Evolutionary conservation across 75 land plant species (phyloP), one percentile per base, ranked within the genome.

Genomic region (Pinus albicaulis): DNA sequence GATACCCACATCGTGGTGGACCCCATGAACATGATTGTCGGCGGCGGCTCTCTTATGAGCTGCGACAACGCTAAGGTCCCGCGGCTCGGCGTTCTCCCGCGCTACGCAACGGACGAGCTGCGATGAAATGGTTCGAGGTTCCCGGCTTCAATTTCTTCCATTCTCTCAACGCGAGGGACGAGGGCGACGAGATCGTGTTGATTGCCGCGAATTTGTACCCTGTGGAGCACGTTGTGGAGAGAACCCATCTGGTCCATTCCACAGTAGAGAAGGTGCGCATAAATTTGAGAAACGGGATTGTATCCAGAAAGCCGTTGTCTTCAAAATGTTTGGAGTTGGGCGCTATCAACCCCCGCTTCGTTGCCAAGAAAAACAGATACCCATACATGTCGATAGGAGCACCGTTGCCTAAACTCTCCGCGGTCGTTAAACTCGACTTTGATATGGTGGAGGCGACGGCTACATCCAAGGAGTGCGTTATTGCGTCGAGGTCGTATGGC

Each of bases 91-190:
- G 76, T 95, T 10, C 28, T 91, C 0, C 94, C 92, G 0, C 38
- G 84, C 12, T 79, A 85, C 25, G 94, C 88, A 0, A 75, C 38
- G 6, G 76, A 81, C 25, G 88, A 91, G 55, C 82, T 0, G 61
- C 70, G 38, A 76, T 89, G 78, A 79, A 78, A 58, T 95, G 98
- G 94, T 77, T 93, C 53, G 91, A 93, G 0, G 86, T 83, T 3
- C 88, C 92, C 1, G 92, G 90, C 52, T 85, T 84, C 77, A 89
- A 88, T 76, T 79, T 81, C 24, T 77, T 90, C 31, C 99, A 96
- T 60, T 74, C 80, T 12, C 52, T 89, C 22, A 96, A 96, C 68
- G 97, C 92, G 0, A 93, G 99, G 97, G 98, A 96, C 13, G 97
- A 89, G 17, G 86, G 74, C 14, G 77, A 87, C 0, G 73, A 81